Base-by-base conservation (phyloP, 1,284 basidiomycete species). In the Uromyces viciae-fabae region DNA sequence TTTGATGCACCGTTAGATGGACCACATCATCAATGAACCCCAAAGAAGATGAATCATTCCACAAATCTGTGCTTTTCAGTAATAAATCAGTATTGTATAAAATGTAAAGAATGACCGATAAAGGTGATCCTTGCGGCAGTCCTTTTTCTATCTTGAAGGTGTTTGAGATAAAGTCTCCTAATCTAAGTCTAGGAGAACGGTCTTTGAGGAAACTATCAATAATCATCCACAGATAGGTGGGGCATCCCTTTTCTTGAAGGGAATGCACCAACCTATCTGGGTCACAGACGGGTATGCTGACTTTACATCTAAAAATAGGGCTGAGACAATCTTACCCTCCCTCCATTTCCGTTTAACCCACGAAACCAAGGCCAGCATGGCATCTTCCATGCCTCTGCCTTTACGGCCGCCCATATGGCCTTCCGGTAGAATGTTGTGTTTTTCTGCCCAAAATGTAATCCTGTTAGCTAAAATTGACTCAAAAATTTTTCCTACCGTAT, bases 41-140 rank as follows among this genome's bases (percentile, higher is more conserved):
- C 28, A 60, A 14, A 25, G 42, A 72, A 8, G 49, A 9, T 7
- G 14, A 5, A 31, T 52, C 7, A 25, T 60, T 11, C 19, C 9
- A 11, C 8, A 60, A 31, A 9, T 11, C 14, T 9, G 25, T 9
- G 25, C 25, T 11, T 11, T 11, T 9, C 15, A 22, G 5, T 19
- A 74, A 31, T 72, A 72, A 42, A 9, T 33, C 36, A 7, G 69
- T 14, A 33, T 72, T 72, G 69, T 72, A 72, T 19, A 74, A 25
- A 31, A 74, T 54, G 43, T 74, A 74, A 8, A 74, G 52, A 3
- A 56, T 54, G 8, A 56, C 46, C 22, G 28, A 74, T 8, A 74
- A 49, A 17, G 43, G 72, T 3, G 49, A 74, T 9, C 72, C 72
- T 38, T 74, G 72, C 14, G 72, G 69, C n/a, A 43, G 42, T 7